These are phyloP conservation scores for Hypoxylon fuscum DNA, from an alignment of 495 filamentous ascomycete genomes.

Conservation along the genomic window DNA sequence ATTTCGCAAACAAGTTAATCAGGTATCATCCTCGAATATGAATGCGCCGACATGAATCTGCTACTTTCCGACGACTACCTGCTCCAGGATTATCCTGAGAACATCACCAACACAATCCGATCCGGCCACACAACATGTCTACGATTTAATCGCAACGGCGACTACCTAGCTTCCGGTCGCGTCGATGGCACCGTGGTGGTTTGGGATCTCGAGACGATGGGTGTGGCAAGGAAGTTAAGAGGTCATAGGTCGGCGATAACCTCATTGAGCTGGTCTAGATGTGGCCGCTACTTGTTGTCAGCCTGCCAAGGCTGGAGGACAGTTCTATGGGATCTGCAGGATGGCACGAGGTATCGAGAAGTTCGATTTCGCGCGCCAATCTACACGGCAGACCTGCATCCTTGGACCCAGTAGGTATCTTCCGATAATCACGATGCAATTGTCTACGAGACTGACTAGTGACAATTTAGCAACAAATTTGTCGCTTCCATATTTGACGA, in stretches of 20 bases:
- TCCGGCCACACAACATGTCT: slow-evolving; percentile 71
- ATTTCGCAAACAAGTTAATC: background rate
- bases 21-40: slow-evolving; percentile 17
- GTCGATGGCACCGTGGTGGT: slow-evolving; percentile 94
- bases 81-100: slow-evolving; percentile 93
- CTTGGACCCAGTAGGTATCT: slow-evolving; percentile 81
- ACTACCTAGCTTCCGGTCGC: slow-evolving; percentile 91
- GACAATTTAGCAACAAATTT: slow-evolving; percentile 72
- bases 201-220: slow-evolving; percentile 96
- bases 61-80: slow-evolving; percentile 67
- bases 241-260: slow-evolving; percentile 93
- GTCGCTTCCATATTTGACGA: slow-evolving; percentile 93
- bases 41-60: slow-evolving; percentile 55
- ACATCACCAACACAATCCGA: slow-evolving; percentile 84
- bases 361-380: slow-evolving; percentile 90
- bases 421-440: background rate
- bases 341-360: slow-evolving; percentile 64
- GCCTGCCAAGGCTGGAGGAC: slow-evolving; percentile 96
- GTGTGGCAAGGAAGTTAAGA: slow-evolving; percentile 88
- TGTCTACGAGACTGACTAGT: background rate
- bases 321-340: slow-evolving; percentile 90
- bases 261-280: slow-evolving; percentile 90
- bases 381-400: slow-evolving; percentile 94
- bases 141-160: slow-evolving; percentile 92
- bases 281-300: slow-evolving; percentile 91